Evolutionary conservation across 129 eudicot genomes (phyloP).

Genomic region (Centrapalus pauciflorus): DNA sequence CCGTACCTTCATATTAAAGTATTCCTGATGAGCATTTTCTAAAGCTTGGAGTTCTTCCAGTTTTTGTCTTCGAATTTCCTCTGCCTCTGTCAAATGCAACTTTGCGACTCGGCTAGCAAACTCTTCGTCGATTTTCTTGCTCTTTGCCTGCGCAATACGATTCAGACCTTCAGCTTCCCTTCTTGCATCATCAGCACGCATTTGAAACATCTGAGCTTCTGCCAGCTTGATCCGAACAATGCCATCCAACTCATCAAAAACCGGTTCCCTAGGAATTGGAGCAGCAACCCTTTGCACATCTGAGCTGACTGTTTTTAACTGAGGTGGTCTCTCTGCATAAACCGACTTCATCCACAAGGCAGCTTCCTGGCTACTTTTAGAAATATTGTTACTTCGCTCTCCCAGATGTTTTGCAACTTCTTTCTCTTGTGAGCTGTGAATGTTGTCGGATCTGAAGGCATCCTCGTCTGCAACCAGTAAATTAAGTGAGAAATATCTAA

Average conservation of each 20-base stretch:
- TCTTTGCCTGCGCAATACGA: conserved; percentile 64
- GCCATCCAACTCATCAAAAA: conserved; percentile 84
- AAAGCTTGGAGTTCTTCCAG: conserved; percentile 56
- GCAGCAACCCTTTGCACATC: conserved; percentile 30
- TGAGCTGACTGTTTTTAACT: conserved; percentile 30
- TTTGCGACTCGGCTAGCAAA: conserved; percentile 50
- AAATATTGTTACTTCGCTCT: conserved; percentile 30
- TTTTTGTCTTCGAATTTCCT: conserved; percentile 71
- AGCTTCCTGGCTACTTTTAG: conserved; percentile 49
- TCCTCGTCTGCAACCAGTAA: conserved; percentile 52
- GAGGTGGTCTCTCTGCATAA: conserved; percentile 44
- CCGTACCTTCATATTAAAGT: conserved; percentile 77
- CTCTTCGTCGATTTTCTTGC: conserved; percentile 77
- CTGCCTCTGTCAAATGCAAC: conserved; percentile 73
- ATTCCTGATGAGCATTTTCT: conserved; percentile 80
- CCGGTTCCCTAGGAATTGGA: conserved; percentile 36
- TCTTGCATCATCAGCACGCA: conserved; percentile 94
- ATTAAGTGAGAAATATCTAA: neutral
- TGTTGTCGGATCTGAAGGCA: conserved; percentile 41
- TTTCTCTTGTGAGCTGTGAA: conserved; percentile 33
- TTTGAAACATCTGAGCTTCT: conserved; percentile 89
- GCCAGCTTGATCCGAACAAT: conserved; percentile 84
- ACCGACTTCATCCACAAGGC: conserved; percentile 49
- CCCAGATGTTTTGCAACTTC: conserved; percentile 42
- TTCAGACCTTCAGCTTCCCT: conserved; percentile 87